Evolutionary conservation across 768 basidiomycete genomes (phyloP), one percentile per base, ranked within the genome.

Genomic region (Naematelia encephala): DNA sequence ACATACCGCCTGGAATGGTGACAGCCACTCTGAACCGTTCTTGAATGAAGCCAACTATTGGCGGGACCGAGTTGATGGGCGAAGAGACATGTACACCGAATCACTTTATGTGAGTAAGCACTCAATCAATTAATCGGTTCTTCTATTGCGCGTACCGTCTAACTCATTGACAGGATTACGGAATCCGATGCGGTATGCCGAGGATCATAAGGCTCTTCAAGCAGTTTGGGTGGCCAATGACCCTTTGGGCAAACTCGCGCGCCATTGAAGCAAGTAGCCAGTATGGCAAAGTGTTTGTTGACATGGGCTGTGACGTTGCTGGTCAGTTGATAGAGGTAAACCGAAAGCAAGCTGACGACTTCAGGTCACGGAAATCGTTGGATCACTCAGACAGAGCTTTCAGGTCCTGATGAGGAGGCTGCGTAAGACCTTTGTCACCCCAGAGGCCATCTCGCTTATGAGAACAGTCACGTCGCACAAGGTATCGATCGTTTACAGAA

Each of bases 161-260:
- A 50, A 58, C 27, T 2, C 5, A 39, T 4, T 42, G 12, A 19
- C 49, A 59, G 57, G 57, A 59, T 45, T 59, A 59, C 25, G 57
- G 57, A 30, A 54, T 59, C 42, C 51, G 57, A 16, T 47, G 25
- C 19, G 57, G 57, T 28, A 22, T 54, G 12, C 57, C 57, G 27
- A 47, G 57, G 8, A 59, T 59, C 27, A 46, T 59, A 26, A 30
- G 57, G 4, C 57, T 59, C 3, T 59, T 59, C 57, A 34, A 47
- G 43, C 21, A 51, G 10, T 59, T 59, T 45, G 43, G 39, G 1
- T 59, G 44, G 43, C 57, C 57, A 26, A 39, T 59, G 19, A 59
- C 57, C 4, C 51, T 59, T 27, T 59, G 57, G 57, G 46, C 49
- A 27, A 59, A 59, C 44, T 59, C 57, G 19, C 57, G 57, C n/a